phyloP scores from a whole-genome alignment of 345 rosid species.

The Arabidopsis arenosa region DNA sequence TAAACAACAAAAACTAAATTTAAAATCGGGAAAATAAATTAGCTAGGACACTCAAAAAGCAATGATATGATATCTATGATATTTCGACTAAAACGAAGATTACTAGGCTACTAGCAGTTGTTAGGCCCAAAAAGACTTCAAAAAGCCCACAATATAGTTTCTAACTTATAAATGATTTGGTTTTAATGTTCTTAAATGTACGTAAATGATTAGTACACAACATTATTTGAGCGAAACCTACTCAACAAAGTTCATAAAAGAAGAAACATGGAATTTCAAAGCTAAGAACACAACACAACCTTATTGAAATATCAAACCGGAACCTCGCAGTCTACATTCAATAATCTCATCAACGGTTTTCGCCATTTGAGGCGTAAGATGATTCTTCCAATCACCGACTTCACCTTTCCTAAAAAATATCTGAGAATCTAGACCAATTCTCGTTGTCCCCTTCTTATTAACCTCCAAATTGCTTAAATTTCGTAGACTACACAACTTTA shows the following conservation, averaged over 20 bases:
- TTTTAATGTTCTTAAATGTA: neutral
- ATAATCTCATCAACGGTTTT: constrained; percentile 49
- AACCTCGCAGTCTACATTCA: constrained; percentile 44
- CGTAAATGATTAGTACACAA: neutral
- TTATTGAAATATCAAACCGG: constrained; percentile 47
- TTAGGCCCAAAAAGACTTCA: neutral
- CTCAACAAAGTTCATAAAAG: neutral
- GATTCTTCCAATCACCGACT: constrained; percentile 59
- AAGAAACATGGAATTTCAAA: neutral
- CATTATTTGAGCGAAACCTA: neutral
- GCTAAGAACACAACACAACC: constrained; percentile 3
- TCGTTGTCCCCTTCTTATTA: constrained; percentile 48
- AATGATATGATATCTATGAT: neutral
- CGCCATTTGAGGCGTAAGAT: constrained; percentile 54
- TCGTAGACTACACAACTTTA: constrained; percentile 58
- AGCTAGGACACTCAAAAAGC: neutral
- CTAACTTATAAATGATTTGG: neutral
- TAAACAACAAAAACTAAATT: too few relatives aligned
- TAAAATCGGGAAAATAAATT: too few relatives aligned
- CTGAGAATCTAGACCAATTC: constrained; percentile 41
- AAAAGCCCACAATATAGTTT: neutral
- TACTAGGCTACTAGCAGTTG: neutral
- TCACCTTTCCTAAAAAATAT: constrained; percentile 59
- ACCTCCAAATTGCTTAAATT: constrained; percentile 57
- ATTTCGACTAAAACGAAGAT: neutral